These are phyloP conservation scores for Stipa capillata DNA, from an alignment of 176 grass and related monocot species.

Conservation along the genomic window DNA sequence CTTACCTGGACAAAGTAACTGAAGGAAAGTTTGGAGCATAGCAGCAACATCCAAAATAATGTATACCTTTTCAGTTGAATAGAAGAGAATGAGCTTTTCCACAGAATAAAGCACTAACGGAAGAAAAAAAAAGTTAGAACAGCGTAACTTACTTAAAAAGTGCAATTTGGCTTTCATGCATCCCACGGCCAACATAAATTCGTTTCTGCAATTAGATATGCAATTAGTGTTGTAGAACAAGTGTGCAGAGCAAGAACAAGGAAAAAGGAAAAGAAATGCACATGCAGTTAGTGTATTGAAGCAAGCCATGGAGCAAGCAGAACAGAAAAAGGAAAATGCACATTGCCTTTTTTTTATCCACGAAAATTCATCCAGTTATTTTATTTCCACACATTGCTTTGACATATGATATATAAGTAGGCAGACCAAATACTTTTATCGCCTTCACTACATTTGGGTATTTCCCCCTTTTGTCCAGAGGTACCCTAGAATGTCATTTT, in stretches of 20 bases:
- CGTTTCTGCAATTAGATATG: constrained; percentile 52
- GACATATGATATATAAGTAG: background rate
- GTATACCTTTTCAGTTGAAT: constrained; percentile 68
- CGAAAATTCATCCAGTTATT: background rate
- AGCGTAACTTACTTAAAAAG: constrained; percentile 81
- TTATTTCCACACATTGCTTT: background rate
- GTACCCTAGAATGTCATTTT: background rate
- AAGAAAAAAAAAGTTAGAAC: background rate
- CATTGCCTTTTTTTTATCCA: background rate
- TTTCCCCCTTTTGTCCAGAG: background rate
- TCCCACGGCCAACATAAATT: constrained; percentile 97
- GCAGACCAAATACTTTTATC: background rate
- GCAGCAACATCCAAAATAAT: constrained; percentile 74
- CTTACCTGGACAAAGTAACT: constrained; percentile 85
- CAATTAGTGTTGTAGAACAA: background rate
- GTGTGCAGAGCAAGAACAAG: background rate
- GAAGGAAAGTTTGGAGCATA: constrained; percentile 84
- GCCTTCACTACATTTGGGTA: background rate
- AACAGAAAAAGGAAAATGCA: background rate
- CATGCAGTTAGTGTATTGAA: constrained; percentile 5
- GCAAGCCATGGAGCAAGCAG: background rate
- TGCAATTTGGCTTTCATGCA: constrained; percentile 87
- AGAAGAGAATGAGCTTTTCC: constrained; percentile 22
- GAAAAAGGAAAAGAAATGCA: constrained; percentile 1
- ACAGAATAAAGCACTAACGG: background rate